Percentiles rank a stretch among this genome's conserved stretches.
phyloP scores from a whole-genome alignment of 2,329 filamentous ascomycete species.

The Ophiocordyceps polyrhachis-furcata region DNA sequence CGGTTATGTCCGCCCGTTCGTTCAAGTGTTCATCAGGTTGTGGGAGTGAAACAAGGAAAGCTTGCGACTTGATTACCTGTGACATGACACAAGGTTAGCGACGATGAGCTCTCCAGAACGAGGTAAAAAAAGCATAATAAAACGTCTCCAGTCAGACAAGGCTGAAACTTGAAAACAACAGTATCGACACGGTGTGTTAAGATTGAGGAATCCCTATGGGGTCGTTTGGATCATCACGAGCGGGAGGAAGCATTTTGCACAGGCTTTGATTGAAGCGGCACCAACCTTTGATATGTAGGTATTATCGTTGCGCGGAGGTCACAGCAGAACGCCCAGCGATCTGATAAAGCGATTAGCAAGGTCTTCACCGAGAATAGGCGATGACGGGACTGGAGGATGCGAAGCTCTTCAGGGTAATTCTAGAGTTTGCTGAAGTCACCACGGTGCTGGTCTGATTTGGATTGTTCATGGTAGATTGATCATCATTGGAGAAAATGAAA shows the following conservation, averaged over 20 bases:
- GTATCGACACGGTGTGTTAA: conserved; percentile 46
- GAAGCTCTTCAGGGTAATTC: conserved; percentile 34
- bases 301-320: neutral
- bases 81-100: conserved; percentile 16
- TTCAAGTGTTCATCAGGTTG: conserved; percentile 45
- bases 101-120: neutral
- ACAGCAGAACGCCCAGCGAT: neutral
- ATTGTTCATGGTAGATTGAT: conserved; percentile 32
- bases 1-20: conserved; percentile 53
- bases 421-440: conserved; percentile 31
- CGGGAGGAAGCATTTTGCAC: conserved; percentile 7
- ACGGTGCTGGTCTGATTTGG: conserved; percentile 40
- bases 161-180: conserved; percentile 44
- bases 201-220: conserved; percentile 50
- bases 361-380: neutral
- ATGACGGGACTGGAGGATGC: neutral
- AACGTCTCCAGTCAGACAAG: conserved; percentile 40
- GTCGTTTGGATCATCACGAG: conserved; percentile 42
- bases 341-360: neutral
- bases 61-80: conserved; percentile 20
- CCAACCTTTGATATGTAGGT: conserved; percentile 26
- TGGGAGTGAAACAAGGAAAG: conserved; percentile 7
- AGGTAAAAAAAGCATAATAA: neutral
- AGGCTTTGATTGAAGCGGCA: conserved; percentile 6
- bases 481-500: conserved; percentile 12